phyloP scores from a whole-genome alignment of 2,329 filamentous ascomycete species.

The Fusarium penzigii region DNA sequence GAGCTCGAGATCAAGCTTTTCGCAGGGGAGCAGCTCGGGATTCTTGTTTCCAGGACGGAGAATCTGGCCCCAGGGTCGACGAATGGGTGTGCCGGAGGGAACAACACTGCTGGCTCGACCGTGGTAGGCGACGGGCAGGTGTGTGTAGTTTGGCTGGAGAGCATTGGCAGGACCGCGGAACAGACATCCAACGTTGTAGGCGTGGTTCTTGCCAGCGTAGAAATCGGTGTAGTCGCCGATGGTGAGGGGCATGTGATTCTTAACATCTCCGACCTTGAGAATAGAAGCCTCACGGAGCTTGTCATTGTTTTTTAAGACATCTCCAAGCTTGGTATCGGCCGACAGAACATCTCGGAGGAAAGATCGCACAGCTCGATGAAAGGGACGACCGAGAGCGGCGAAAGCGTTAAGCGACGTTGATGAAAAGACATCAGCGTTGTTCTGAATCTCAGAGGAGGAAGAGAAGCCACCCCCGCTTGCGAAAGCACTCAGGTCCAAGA shows the following conservation, averaged over 20 bases:
- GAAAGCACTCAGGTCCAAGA: constrained; percentile 68
- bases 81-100: constrained; percentile 71
- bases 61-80: constrained; percentile 74
- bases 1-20: constrained; percentile 71
- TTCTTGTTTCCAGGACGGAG: constrained; percentile 47
- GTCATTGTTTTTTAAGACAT: constrained; percentile 39
- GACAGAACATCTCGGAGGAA: constrained; percentile 64
- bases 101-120: constrained; percentile 76
- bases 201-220: constrained; percentile 78
- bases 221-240: constrained; percentile 88
- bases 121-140: constrained; percentile 80
- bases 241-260: constrained; percentile 70
- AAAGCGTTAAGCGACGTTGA: constrained; percentile 35
- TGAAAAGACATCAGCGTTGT: constrained; percentile 29
- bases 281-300: constrained; percentile 31
- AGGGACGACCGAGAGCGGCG: constrained; percentile 60
- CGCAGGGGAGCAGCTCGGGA: constrained; percentile 60
- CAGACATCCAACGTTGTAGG: constrained; percentile 67
- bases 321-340: constrained; percentile 49
- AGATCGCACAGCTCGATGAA: constrained; percentile 69
- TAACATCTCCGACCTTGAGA: constrained; percentile 46
- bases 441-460: constrained; percentile 23
- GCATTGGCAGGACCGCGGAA: constrained; percentile 75
- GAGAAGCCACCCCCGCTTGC: constrained; percentile 45
- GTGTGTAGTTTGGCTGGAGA: constrained; percentile 78